Evolutionary conservation across 1,284 basidiomycete species (phyloP).

Genomic region (Malassezia equina): DNA sequence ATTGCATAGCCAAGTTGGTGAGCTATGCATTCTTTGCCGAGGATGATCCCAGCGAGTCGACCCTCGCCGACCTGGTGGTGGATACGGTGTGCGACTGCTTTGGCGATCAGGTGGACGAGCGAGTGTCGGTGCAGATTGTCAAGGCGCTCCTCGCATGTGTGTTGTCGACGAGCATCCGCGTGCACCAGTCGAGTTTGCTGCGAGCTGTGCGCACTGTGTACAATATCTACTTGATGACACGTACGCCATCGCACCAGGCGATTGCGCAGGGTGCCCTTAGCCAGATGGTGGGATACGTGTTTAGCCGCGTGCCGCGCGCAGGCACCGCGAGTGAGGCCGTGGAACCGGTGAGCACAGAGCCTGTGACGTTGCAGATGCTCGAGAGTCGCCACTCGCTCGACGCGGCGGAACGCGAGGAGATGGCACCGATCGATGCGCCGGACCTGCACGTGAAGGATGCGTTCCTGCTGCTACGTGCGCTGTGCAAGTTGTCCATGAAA

Average conservation of each 20-base stretch:
- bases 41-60: constrained; percentile 30
- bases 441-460: constrained; percentile 47
- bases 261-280: constrained; percentile 44
- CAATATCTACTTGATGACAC: constrained; percentile 45
- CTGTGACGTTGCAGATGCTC: constrained; percentile 33
- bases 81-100: constrained; percentile 45
- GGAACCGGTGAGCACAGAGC: constrained; percentile 9
- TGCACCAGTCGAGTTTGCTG: constrained; percentile 43
- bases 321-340: not conserved
- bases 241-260: constrained; percentile 39
- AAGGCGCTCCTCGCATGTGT: constrained; percentile 46
- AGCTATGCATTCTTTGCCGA: constrained; percentile 47
- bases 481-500: constrained; percentile 48
- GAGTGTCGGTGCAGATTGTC: constrained; percentile 43
- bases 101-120: constrained; percentile 39
- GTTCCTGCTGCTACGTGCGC: constrained; percentile 43
- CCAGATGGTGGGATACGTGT: constrained; percentile 46
- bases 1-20: constrained; percentile 47
- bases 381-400: constrained; percentile 43
- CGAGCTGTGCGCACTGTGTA: constrained; percentile 51
- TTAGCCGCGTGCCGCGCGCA: constrained; percentile 33
- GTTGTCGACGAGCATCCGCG: constrained; percentile 36
- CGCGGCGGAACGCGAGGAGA: constrained; percentile 38
- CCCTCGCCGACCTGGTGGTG: constrained; percentile 43
- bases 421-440: constrained; percentile 30